Evolutionary conservation across 176 grass and related monocot genomes (phyloP), one percentile per base, ranked within the genome.

Genomic region (Carex pumila): DNA sequence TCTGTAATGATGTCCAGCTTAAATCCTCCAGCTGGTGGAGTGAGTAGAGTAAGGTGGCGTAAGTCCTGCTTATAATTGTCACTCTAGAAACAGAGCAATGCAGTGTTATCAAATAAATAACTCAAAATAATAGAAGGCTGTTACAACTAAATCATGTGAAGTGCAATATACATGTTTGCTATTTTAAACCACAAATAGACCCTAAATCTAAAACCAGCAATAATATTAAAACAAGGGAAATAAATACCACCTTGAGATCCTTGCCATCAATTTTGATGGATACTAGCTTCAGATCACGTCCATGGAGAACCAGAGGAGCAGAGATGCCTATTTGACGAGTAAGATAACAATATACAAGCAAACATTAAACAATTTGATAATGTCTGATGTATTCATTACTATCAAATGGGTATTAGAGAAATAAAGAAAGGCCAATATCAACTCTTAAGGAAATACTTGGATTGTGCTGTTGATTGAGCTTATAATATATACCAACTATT

Each of bases 1-100:
- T 99, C 93, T 7, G 93, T 99, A 81, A 95, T 83, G 79, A 95
- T 92, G 83, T 99, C 96, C 89, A 99, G 86, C 60, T 64, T 89
- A 88, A 99, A 99, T 63, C 72, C 87, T 61, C 59, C 61, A 85
- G 65, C 68, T 81, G 93, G 96, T 31, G 88, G 89, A 66, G 88
- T 85, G 58, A 78, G 80, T 82, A 99, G 61, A 4, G 88, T 99
- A 71, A 99, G 79, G 85, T 84, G 88, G 80, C 91, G 93, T 22
- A 84, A 88, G 79, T 94, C 68, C 47, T 93, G 63, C 17, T 79
- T 87, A 87, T 93, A 95, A 12, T 95, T 87, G n/a, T 92, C 89
- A 81, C 79, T 86, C 96, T 99, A 84, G 58, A 15, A 86, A 80
- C 37, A 79, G 76, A 87, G 78, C 0, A 92, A 12, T 61, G 67